Conservation (phyloP, 805 yeast species). For the Hemisphaericaspora nanyangensis region DNA sequence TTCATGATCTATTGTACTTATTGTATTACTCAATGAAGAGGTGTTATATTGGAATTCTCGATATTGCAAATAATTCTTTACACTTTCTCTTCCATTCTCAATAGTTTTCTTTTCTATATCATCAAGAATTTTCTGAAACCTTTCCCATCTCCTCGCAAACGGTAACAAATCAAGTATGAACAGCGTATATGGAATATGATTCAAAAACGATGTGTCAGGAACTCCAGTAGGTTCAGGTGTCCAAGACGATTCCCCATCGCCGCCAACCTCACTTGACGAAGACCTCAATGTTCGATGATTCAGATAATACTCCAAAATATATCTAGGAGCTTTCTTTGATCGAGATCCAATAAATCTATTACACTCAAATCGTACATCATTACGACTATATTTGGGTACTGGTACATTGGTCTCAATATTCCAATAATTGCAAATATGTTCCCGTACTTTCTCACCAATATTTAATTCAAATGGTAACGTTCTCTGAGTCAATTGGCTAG, state of each 20-base stretch:
- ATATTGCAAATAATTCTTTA: constrained; percentile 29
- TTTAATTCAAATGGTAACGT: constrained; percentile 39
- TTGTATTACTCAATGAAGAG: constrained; percentile 5
- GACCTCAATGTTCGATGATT: constrained; percentile 10
- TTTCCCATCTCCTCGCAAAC: constrained; percentile 27
- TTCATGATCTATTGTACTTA: constrained; percentile 32
- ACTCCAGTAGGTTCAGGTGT: constrained; percentile 22
- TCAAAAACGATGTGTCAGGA: constrained; percentile 31
- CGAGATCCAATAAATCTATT: constrained; percentile 30
- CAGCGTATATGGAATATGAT: constrained; percentile 20
- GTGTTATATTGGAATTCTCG: constrained; percentile 28
- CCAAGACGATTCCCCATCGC: neutral
- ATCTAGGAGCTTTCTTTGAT: constrained; percentile 29
- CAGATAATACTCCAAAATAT: constrained; percentile 20
- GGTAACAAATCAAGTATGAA: constrained; percentile 32
- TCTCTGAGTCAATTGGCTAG: constrained; percentile 20
- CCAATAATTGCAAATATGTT: neutral
- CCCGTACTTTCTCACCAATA: constrained; percentile 20
- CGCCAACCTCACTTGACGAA: constrained; percentile 3
- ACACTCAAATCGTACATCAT: constrained; percentile 10
- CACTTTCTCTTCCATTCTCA: constrained; percentile 13
- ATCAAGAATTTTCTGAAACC: constrained; percentile 26
- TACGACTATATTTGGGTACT: constrained; percentile 6
- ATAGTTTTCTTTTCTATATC: constrained; percentile 15
- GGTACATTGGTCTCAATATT: constrained; percentile 1